Evolutionary conservation across 139 green algal species (phyloP).

Genomic region (Chlorella sp.): DNA sequence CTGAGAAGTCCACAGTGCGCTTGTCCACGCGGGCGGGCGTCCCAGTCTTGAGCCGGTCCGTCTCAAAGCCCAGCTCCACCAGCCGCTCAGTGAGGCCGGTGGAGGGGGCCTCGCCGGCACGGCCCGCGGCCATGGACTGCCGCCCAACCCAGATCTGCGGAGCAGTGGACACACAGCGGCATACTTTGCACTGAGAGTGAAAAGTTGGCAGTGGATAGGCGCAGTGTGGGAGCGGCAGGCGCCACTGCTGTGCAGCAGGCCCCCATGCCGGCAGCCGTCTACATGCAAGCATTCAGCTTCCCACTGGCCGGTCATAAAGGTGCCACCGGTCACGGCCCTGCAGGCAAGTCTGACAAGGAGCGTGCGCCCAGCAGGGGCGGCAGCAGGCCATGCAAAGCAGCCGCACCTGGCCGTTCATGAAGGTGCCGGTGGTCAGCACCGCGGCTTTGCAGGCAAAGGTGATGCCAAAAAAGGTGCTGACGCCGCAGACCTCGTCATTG

Average conservation of each 20-base stretch:
- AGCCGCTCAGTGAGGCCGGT: constrained; percentile 93
- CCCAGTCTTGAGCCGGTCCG: constrained; percentile 95
- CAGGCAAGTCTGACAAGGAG: no score
- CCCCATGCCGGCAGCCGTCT: no score
- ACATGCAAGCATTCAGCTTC: no score
- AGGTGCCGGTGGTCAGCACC: constrained; percentile 97
- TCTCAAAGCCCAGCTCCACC: constrained; percentile 90
- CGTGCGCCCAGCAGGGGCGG: no score
- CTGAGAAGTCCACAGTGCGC: constrained; percentile 85
- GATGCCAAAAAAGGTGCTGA: constrained; percentile 95
- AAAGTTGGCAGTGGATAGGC: no score
- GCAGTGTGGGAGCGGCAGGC: no score
- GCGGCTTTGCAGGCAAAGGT: constrained; percentile 78
- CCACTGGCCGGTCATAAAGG: no score
- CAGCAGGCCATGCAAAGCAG: not conserved
- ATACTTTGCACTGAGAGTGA: no score
- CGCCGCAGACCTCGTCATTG: constrained; percentile 91
- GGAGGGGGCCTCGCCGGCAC: constrained; percentile 90
- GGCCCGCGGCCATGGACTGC: constrained; percentile 86
- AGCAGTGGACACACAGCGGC: no score
- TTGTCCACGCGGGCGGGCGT: constrained; percentile 94
- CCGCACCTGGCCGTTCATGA: constrained; percentile 91
- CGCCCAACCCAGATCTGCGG: constrained; percentile 93
- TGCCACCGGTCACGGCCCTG: no score
- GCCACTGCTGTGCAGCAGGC: no score